Conservation (phyloP, 257 asterid genomes). For the Sherardia arvensis region DNA sequence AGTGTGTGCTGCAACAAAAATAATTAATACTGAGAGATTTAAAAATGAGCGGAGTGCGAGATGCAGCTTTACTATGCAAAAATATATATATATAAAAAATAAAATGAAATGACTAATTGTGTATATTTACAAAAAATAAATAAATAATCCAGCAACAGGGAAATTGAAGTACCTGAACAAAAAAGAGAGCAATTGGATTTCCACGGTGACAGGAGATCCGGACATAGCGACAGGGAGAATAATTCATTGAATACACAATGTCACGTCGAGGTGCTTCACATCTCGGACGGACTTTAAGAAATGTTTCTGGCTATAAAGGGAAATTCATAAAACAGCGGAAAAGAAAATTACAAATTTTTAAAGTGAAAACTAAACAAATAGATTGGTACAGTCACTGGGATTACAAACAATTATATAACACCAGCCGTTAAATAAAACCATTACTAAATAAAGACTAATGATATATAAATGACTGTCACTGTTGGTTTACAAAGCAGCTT, state of each 20-base stretch:
- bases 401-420: not conserved
- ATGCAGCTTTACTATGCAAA: not conserved
- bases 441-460: not conserved
- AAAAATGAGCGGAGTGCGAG: not conserved
- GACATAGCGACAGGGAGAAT: conserved; percentile 88
- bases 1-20: not conserved
- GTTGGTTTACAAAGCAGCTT: conserved; percentile 8
- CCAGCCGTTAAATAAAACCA: not conserved
- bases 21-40: not conserved
- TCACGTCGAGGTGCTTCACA: conserved; percentile 99
- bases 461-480: not conserved
- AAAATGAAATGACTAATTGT: conserved; percentile 3
- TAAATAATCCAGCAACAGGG: conserved; percentile 9
- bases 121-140: conserved; percentile 15
- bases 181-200: conserved; percentile 86
- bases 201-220: conserved; percentile 98
- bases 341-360: not conserved
- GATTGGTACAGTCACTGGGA: not conserved
- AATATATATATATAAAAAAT: conserved; percentile 5
- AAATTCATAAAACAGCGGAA: conserved; percentile 13
- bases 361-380: not conserved
- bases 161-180: conserved; percentile 61
- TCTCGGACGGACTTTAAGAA: conserved; percentile 85
- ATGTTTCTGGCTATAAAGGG: conserved; percentile 79
- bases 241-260: conserved; percentile 75